Conservation (phyloP, 75 land plant species). For the Cryptomeria japonica region DNA sequence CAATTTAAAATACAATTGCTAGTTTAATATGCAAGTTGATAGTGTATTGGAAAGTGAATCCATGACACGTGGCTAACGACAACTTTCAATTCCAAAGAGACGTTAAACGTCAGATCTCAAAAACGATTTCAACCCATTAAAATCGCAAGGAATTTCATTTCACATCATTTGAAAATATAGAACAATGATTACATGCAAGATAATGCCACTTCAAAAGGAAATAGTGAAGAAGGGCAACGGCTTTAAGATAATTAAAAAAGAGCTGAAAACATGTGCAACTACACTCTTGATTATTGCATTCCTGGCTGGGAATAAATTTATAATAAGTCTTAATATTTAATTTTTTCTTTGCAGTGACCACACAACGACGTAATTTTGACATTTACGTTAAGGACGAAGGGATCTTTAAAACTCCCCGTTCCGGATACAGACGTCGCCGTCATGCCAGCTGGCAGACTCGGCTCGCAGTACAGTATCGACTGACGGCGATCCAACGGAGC, state of each 20-base stretch:
- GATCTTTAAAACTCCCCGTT: background rate
- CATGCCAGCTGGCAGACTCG: background rate
- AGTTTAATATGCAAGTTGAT: no score
- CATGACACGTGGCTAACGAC: no score
- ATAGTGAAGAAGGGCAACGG: background rate
- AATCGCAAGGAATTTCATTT: background rate
- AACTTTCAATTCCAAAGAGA: no score
- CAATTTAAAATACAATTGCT: no score
- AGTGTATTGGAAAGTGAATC: no score
- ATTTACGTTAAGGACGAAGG: background rate
- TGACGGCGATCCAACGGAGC: background rate
- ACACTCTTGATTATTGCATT: background rate
- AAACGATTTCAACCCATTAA: background rate
- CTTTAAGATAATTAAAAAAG: no score
- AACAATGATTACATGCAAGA: background rate
- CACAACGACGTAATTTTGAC: background rate
- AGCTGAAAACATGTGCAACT: background rate
- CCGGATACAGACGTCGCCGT: background rate
- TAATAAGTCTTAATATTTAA: background rate
- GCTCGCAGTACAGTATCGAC: background rate
- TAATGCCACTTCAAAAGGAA: background rate
- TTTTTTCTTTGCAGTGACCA: no score
- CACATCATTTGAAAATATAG: background rate
- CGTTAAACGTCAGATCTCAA: background rate
- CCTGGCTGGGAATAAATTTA: background rate